Percentiles rank a stretch among this genome's conserved stretches.
These are phyloP conservation scores for Talaromyces borbonicus DNA, from an alignment of 495 filamentous ascomycete species.

Conservation along the genomic window DNA sequence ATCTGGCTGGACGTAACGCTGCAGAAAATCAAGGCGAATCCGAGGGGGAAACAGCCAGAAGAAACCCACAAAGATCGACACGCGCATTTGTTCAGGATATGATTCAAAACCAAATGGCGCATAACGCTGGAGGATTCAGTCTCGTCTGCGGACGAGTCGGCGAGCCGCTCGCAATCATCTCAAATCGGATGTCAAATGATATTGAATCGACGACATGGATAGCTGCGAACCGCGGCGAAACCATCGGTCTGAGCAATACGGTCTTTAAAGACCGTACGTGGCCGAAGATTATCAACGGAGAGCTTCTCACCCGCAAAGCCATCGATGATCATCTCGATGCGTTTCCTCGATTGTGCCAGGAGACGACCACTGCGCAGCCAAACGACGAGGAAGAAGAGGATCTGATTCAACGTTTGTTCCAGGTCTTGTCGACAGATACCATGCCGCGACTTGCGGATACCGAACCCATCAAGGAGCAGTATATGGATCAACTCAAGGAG, in stretches of 20 bases:
- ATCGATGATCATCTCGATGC: constrained; percentile 37
- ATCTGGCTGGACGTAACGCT: not conserved
- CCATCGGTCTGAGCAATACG: constrained; percentile 79
- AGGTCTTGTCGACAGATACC: constrained; percentile 59
- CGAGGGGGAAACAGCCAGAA: not conserved
- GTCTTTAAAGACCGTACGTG: constrained; percentile 61
- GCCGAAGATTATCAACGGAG: constrained; percentile 68
- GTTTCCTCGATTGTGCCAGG: too few relatives aligned
- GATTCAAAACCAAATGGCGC: constrained; percentile 34
- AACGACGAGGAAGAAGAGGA: constrained; percentile 44
- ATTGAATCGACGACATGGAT: constrained; percentile 57
- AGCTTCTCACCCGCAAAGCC: constrained; percentile 36
- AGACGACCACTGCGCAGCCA: not conserved
- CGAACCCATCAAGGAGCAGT: constrained; percentile 54
- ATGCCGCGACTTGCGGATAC: constrained; percentile 49
- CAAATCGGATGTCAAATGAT: constrained; percentile 61
- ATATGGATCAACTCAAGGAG: constrained; percentile 58
- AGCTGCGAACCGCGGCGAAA: constrained; percentile 49
- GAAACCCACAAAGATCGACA: constrained; percentile 18
- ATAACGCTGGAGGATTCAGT: constrained; percentile 82
- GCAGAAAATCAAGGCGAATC: constrained; percentile 1
- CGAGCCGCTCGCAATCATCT: constrained; percentile 74
- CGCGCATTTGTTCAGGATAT: constrained; percentile 59
- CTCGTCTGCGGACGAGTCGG: constrained; percentile 77
- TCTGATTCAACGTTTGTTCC: constrained; percentile 62